phyloP scores from a whole-genome alignment of 805 yeast genomes.

The Torulaspora gathmanii region DNA sequence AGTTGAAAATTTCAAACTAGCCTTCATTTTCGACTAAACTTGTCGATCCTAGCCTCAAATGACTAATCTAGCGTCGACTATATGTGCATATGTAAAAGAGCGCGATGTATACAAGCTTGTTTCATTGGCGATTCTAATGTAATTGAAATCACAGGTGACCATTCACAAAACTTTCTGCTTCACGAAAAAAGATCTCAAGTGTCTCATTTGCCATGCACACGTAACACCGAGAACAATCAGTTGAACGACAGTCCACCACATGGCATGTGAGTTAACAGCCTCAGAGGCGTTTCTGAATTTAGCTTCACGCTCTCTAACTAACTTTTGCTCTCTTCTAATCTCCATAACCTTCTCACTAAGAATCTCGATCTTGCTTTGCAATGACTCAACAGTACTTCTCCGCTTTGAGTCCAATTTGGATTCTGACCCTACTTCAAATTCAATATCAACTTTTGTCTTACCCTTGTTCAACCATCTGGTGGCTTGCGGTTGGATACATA shows the following conservation, averaged over 20 bases:
- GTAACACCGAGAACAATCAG: conserved; percentile 58
- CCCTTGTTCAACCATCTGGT: conserved; percentile 61
- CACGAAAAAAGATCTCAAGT: conserved; percentile 69
- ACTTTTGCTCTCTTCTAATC: conserved; percentile 59
- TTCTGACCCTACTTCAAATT: conserved; percentile 64
- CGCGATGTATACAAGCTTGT: neutral
- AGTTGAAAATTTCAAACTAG: conserved; percentile 22
- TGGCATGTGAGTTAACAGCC: conserved; percentile 61
- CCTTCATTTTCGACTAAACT: conserved; percentile 21
- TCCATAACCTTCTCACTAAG: conserved; percentile 54
- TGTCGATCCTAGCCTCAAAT: neutral
- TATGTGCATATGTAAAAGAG: neutral
- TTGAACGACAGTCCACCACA: conserved; percentile 71
- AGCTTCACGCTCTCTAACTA: conserved; percentile 72
- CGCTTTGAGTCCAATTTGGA: conserved; percentile 64
- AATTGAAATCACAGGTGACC: neutral
- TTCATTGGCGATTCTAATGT: neutral
- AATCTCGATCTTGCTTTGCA: conserved; percentile 54
- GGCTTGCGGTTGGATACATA: conserved; percentile 54
- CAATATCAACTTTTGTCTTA: conserved; percentile 55
- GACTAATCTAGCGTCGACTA: neutral
- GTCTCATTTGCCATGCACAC: conserved; percentile 70
- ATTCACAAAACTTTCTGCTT: conserved; percentile 54
- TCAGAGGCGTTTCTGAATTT: conserved; percentile 68
- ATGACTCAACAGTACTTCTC: conserved; percentile 48